A percentile compares a stretch with the other conserved stretches of the same genome.
Evolutionary conservation across 2,329 filamentous ascomycete species (phyloP).

Genomic region (Trichophaea hybrida): DNA sequence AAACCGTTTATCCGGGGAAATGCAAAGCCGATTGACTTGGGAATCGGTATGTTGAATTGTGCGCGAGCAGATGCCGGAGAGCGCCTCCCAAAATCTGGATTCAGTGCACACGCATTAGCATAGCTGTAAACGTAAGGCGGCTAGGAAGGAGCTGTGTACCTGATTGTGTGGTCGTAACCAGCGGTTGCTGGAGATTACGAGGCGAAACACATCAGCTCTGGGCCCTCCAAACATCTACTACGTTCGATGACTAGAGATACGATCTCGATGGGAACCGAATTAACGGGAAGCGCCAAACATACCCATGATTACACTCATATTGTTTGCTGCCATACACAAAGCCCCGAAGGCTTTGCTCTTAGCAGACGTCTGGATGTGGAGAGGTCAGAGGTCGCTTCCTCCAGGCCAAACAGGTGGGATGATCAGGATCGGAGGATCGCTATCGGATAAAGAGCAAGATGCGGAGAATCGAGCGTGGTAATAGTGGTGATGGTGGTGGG

Average conservation of each 20-base stretch:
- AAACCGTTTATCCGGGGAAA: conserved; percentile 94
- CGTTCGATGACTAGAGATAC: not conserved
- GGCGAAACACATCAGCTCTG: not conserved
- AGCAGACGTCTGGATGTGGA: not conserved
- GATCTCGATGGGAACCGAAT: not conserved
- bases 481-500: not conserved
- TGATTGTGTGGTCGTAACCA: conserved; percentile 62
- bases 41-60: conserved; percentile 97
- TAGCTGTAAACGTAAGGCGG: not conserved
- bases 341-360: not conserved
- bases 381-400: not conserved
- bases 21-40: conserved; percentile 94
- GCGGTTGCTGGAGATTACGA: conserved; percentile 34
- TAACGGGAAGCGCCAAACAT: not conserved
- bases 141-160: conserved; percentile 36
- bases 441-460: not conserved
- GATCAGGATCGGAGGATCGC: not conserved
- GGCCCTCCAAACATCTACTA: not conserved
- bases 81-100: conserved; percentile 85
- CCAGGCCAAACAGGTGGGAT: not conserved
- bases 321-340: not conserved
- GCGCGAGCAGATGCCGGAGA: conserved; percentile 92
- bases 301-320: conserved; percentile 29
- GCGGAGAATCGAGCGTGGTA: not conserved
- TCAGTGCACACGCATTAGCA: not conserved